Evolutionary conservation across 1,284 basidiomycete genomes (phyloP).

Genomic region (Boletus smithii): DNA sequence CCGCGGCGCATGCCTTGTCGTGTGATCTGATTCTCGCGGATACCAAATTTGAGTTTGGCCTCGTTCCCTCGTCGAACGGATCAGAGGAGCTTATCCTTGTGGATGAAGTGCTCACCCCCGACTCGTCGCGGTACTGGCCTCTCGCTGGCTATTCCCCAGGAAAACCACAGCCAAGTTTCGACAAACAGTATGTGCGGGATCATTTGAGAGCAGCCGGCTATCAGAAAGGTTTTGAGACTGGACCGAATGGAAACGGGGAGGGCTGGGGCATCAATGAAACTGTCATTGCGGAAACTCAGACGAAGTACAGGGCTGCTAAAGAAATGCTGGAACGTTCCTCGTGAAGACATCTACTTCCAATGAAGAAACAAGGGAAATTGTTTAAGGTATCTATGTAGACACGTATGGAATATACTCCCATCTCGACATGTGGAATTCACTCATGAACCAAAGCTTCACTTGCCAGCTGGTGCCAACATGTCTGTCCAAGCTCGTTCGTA

Average conservation of each 20-base stretch:
- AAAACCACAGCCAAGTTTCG: slow-evolving; percentile 83
- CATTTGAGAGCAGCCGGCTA: slow-evolving; percentile 78
- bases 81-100: slow-evolving; percentile 74
- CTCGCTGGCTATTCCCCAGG: slow-evolving; percentile 73
- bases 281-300: slow-evolving; percentile 75
- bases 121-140: slow-evolving; percentile 97
- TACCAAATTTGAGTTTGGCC: slow-evolving; percentile 88
- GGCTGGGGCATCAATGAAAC: slow-evolving; percentile 75
- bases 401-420: not conserved
- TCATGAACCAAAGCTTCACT: not conserved
- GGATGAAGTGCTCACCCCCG: slow-evolving; percentile 95
- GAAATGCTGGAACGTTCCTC: slow-evolving; percentile 49
- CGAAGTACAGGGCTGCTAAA: slow-evolving; percentile 78
- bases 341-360: slow-evolving; percentile 6
- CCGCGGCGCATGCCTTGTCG: slow-evolving; percentile 73
- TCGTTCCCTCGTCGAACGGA: slow-evolving; percentile 42
- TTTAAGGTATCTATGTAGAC: slow-evolving; percentile 7
- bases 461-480: slow-evolving; percentile 38
- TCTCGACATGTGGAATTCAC: not conserved
- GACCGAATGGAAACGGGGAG: slow-evolving; percentile 60
- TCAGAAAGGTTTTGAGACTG: slow-evolving; percentile 75
- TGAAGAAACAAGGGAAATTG: not conserved
- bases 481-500: slow-evolving; percentile 60
- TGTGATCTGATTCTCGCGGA: slow-evolving; percentile 96
- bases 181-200: slow-evolving; percentile 96